Conservation (phyloP, 352 stramenopile species). For the Halophytophthora batemanensis region DNA sequence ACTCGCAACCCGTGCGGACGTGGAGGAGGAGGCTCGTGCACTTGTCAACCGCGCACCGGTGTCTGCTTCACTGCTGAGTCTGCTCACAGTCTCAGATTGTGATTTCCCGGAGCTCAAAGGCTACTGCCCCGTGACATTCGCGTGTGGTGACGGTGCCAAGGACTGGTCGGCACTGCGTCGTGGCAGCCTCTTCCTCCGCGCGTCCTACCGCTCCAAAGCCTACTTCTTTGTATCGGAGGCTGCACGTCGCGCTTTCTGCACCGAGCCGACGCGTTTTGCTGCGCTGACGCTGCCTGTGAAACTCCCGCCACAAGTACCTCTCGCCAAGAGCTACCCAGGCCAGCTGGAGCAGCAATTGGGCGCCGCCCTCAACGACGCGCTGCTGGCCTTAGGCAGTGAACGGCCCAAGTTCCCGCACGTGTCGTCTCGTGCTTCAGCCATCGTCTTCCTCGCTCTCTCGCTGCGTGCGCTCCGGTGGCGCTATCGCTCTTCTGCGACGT, state of each 20-base stretch:
- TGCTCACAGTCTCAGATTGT: constrained; percentile 58
- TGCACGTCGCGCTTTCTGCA: constrained; percentile 42
- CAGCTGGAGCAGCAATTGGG: constrained; percentile 63
- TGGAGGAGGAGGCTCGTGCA: constrained; percentile 21
- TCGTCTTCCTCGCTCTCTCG: constrained; percentile 53
- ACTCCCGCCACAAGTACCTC: constrained; percentile 50
- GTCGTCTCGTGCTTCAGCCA: constrained; percentile 35
- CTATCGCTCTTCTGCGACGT: constrained; percentile 13
- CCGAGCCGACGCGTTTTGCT: constrained; percentile 38
- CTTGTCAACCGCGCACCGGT: constrained; percentile 41
- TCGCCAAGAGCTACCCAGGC: constrained; percentile 51
- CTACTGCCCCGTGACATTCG: constrained; percentile 73
- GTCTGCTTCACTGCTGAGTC: constrained; percentile 58
- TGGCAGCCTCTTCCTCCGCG: constrained; percentile 57
- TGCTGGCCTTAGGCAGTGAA: constrained; percentile 47
- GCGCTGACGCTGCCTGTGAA: constrained; percentile 54
- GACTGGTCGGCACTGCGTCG: constrained; percentile 27
- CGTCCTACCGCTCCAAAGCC: constrained; percentile 51
- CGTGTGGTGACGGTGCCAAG: constrained; percentile 37
- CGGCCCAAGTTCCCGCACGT: constrained; percentile 61
- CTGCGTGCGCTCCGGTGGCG: constrained; percentile 40
- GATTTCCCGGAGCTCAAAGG: constrained; percentile 72
- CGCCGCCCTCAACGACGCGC: constrained; percentile 53
- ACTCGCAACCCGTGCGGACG: constrained; percentile 23
- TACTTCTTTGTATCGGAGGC: constrained; percentile 61